Evolutionary conservation across 202 grass and related monocot species (phyloP).

Genomic region (Elaeis oleifera): DNA sequence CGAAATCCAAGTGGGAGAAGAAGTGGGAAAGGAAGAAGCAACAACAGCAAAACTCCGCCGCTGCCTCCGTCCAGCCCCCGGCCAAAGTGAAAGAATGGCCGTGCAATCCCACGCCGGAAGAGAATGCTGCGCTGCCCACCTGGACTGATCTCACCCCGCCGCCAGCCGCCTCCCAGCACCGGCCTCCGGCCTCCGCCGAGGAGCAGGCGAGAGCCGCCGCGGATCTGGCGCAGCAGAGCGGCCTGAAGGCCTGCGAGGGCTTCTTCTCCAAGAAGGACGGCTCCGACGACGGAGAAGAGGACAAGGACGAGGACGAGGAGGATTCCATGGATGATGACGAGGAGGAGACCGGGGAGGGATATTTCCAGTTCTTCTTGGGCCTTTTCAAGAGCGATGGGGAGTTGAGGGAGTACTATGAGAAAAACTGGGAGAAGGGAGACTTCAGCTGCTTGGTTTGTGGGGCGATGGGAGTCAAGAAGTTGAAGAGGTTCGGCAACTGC

Average conservation of each 20-base stretch:
- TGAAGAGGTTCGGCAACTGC: constrained; percentile 52
- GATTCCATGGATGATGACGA: not conserved
- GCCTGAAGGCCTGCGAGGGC: constrained; percentile 35
- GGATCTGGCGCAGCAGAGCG: constrained; percentile 2
- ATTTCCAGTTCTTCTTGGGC: constrained; percentile 39
- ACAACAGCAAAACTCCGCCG: constrained; percentile 32
- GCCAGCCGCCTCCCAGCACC: not conserved
- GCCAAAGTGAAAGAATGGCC: constrained; percentile 31
- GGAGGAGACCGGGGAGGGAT: constrained; percentile 22
- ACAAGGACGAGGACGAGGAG: constrained; percentile 22
- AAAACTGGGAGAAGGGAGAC: constrained; percentile 40
- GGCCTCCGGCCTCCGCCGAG: constrained; percentile 3
- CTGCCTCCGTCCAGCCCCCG: constrained; percentile 11
- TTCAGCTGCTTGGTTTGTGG: constrained; percentile 61
- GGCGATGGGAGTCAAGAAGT: constrained; percentile 28
- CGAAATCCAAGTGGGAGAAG: constrained; percentile 36
- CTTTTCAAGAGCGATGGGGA: constrained; percentile 33
- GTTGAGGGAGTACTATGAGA: constrained; percentile 50
- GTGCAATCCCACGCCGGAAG: constrained; percentile 30
- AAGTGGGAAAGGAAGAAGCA: constrained; percentile 61
- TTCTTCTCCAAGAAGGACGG: constrained; percentile 24
- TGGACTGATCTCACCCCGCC: not conserved
- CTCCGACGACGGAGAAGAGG: not conserved
- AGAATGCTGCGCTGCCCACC: not conserved
- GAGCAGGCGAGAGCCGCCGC: constrained; percentile 10